Base-by-base conservation (phyloP, 2,329 filamentous ascomycete genomes). In the Phyllosticta paracitricarpa region DNA sequence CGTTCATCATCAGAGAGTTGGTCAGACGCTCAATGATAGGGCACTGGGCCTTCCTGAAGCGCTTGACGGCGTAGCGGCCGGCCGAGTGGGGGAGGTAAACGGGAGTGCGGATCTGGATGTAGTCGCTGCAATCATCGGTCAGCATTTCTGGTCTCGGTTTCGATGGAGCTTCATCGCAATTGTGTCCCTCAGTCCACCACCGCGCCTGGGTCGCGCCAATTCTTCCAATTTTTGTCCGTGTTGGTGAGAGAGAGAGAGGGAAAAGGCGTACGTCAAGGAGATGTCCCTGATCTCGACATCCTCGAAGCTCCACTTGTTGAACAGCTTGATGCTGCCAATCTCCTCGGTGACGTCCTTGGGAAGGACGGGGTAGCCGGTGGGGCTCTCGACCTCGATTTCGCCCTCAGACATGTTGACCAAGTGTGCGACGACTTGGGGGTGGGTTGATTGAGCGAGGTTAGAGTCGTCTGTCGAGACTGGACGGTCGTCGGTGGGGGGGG, bases 1-100 rank as follows among this genome's bases (percentile, higher is more conserved):
- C 94, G 88, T 99, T 96, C 93, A 97, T 97, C 95, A 99, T 99
- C 79, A 99, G 88, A 64, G 94, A 97, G 89, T 99, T 99, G 86
- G 94, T 99, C 74, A 99, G 88, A 79, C 94, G 93, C 89, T 99
- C 94, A 78, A 99, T 97, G 88, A 99, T 97, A 75, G 94, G 94
- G 90, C 94, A 99, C 87, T 97, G 95, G 79, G 95, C 94, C 89
- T 99, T 99, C 85, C 94, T 90, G 91, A 99, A 99, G 78, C 95
- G 89, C 91, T 99, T 99, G 82, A 88, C 86, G 77, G 94, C 94
- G 87, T 96, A 99, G 78, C 92, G 91, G 78, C 94, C 94, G 76
- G 95, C 94, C 70, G 92, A 96, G 87, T 99, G 94, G 78, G 94
- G 91, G 82, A 97, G 87, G 84, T 97, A 99, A 84, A 97, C 94